Percentiles rank a stretch among this genome's conserved stretches.
These are phyloP conservation scores for Antrodiella citrinella DNA, from an alignment of 768 basidiomycete genomes.

Conservation along the genomic window DNA sequence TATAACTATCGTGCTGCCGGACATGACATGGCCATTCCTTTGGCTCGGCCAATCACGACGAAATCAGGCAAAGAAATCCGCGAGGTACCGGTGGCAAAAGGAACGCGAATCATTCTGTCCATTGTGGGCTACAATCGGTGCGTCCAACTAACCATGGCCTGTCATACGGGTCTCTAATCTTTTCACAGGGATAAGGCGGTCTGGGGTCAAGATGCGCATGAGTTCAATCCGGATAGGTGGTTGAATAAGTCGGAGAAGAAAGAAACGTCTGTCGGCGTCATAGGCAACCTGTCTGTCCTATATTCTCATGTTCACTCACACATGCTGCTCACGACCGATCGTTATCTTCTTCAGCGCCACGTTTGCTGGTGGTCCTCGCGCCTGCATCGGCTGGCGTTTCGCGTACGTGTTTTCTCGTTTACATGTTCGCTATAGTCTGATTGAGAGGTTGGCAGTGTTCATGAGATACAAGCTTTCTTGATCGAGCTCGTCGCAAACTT, in stretches of 20 bases:
- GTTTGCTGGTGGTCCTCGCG: slow-evolving; percentile 56
- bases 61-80: slow-evolving; percentile 17
- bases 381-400: slow-evolving; percentile 44
- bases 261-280: slow-evolving; percentile 36
- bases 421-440: background rate
- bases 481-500: slow-evolving; percentile 46
- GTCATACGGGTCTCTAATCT: background rate
- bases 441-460: slow-evolving; percentile 14
- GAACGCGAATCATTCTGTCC: slow-evolving; percentile 16
- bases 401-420: slow-evolving; percentile 2
- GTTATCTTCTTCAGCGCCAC: slow-evolving; percentile 16
- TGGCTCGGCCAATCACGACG: slow-evolving; percentile 22
- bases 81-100: slow-evolving; percentile 22
- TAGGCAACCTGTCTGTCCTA: slow-evolving; percentile 36
- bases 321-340: background rate
- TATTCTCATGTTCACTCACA: background rate
- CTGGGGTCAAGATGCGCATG: slow-evolving; percentile 25
- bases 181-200: slow-evolving; percentile 16
- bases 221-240: slow-evolving; percentile 25
- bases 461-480: slow-evolving; percentile 53
- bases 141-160: background rate
- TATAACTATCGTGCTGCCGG: slow-evolving; percentile 19
- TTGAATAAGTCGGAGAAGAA: slow-evolving; percentile 15
- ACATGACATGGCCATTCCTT: slow-evolving; percentile 26
- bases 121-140: slow-evolving; percentile 27